Percentiles rank a stretch among this genome's conserved stretches.
phyloP scores from a whole-genome alignment of 148 eudicot species.

The Fagopyrum homotropicum region DNA sequence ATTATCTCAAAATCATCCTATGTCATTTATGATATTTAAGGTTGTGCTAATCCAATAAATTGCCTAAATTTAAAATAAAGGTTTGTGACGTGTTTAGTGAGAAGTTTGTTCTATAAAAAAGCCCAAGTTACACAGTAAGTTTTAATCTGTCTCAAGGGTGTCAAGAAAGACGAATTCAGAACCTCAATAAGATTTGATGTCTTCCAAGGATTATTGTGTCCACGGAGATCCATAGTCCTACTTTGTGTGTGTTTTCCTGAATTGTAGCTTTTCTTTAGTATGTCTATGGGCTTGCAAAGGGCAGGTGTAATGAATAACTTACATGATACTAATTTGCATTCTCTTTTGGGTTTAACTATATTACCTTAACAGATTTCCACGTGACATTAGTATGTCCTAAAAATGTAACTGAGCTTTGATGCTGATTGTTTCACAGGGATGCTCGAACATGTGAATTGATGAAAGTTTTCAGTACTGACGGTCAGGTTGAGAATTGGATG shows the following conservation, averaged over 20 bases:
- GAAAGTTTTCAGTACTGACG: constrained; percentile 80
- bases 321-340: not conserved
- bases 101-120: not conserved
- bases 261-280: not conserved
- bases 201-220: not conserved
- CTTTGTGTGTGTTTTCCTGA: not conserved
- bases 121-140: not conserved
- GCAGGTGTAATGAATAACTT: not conserved
- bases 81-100: not conserved
- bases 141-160: not conserved
- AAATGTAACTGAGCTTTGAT: not conserved
- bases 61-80: not conserved
- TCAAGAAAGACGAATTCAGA: not conserved
- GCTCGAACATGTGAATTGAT: constrained; percentile 78
- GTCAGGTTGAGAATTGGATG: constrained; percentile 60
- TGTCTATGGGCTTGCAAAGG: not conserved
- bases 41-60: not conserved
- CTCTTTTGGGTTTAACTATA: not conserved
- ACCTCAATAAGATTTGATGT: not conserved
- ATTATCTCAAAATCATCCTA: not conserved
- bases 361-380: not conserved
- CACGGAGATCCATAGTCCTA: not conserved
- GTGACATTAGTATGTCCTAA: constrained; percentile 3
- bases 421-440: constrained; percentile 51
- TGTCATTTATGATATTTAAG: not conserved